Evolutionary conservation across 2,329 filamentous ascomycete genomes (phyloP), one percentile per base, ranked within the genome.

Genomic region (Fusarium falciforme): DNA sequence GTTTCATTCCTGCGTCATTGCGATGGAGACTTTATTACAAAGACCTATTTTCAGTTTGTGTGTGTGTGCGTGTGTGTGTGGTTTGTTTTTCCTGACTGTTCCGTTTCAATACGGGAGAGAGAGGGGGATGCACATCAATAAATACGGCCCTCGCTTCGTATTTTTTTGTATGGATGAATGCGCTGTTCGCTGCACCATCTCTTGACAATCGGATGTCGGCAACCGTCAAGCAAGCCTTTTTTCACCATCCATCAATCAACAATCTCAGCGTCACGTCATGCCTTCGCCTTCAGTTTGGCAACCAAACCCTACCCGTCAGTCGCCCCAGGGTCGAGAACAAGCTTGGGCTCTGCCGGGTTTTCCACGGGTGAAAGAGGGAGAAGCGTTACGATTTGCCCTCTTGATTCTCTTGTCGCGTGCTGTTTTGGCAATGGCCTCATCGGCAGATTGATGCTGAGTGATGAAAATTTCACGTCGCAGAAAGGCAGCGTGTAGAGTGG

Each of bases 1-100:
- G 72, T 75, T 75, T 70, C 72, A 74, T 74, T 74, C 72, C 72
- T 74, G 72, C 72, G 72, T 74, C 72, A 75, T 74, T 73, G 61
- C 61, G 64, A 70, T 59, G 55, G 52, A 59, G 69, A 63, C 71
- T 72, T 35, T 29, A 25, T 22, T 17, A 10, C 14, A 47, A 17
- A n/a, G 38, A 35, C 61, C 68, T 71, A 71, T 71, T 70, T 67
- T 67, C 17, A 47, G 47, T 31, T 29, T 54, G 47, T 17, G 44
- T 49, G 42, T 47, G 47, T 52, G 44, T 27, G 22, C 22, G 16
- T n/a, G 5, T n/a, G 14, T 49, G 49, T 55, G 12, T 47, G 3
- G 6, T 29, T 31, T 31, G 29, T 31, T 33, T 62, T 70, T 11
- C 42, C 40, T 60, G 22, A 20, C 44, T 64, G 36, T 64, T 27